phyloP scores from a whole-genome alignment of 106 monocot species.

The Ottelia alismoides region DNA sequence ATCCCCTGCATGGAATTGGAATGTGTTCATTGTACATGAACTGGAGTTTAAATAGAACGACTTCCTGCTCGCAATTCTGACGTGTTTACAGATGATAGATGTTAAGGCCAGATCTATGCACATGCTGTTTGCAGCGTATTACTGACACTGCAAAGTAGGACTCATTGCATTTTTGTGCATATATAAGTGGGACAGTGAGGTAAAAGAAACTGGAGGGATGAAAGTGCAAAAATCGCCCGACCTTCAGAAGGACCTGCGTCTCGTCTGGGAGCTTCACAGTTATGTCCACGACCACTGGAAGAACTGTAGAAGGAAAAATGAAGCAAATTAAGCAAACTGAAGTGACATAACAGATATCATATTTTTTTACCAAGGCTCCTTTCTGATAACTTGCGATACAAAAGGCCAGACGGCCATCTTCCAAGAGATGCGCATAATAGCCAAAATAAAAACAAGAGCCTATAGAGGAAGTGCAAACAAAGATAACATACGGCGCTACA shows the following conservation, averaged over 20 bases:
- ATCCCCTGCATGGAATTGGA: conserved; percentile 90
- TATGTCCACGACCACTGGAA: conserved; percentile 87
- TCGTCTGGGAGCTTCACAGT: conserved; percentile 76
- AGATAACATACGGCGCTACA: too few relatives aligned
- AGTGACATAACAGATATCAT: neutral
- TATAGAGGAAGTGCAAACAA: too few relatives aligned
- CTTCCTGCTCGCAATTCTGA: too few relatives aligned
- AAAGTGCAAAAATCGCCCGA: conserved; percentile 1
- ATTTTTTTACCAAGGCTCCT: neutral
- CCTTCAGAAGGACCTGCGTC: conserved; percentile 82
- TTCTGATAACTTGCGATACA: neutral
- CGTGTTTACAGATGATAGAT: too few relatives aligned
- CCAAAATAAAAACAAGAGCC: too few relatives aligned
- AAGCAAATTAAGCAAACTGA: neutral
- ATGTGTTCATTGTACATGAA: too few relatives aligned
- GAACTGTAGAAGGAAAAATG: conserved; percentile 27
- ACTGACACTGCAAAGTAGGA: too few relatives aligned
- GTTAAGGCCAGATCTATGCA: too few relatives aligned
- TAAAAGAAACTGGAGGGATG: neutral
- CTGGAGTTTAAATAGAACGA: too few relatives aligned
- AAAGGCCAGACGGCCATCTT: neutral
- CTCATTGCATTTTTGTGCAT: too few relatives aligned
- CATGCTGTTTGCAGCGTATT: too few relatives aligned
- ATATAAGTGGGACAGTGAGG: too few relatives aligned
- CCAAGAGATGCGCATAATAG: neutral